Conservation (phyloP, 2,329 filamentous ascomycete species). For the Fusarium haematococcum region DNA sequence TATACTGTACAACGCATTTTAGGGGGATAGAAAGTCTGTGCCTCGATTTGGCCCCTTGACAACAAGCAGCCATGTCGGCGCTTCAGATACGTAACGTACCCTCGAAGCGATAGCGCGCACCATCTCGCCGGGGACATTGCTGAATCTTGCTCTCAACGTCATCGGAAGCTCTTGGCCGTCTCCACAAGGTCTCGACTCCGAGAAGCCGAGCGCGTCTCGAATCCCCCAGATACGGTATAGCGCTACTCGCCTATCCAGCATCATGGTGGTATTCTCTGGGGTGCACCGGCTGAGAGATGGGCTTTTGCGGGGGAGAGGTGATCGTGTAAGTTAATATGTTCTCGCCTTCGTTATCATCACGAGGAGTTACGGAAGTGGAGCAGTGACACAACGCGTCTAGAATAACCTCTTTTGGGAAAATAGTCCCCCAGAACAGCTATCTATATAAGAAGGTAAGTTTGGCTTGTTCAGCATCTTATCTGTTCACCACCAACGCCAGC, state of each 20-base stretch:
- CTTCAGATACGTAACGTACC: background rate
- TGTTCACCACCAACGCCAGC: background rate
- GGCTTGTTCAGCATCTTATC: background rate
- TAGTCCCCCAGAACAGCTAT: background rate
- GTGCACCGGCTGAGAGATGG: background rate
- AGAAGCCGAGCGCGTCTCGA: background rate
- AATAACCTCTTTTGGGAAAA: background rate
- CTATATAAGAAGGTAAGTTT: background rate
- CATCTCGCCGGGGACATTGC: background rate
- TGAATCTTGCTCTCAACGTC: background rate
- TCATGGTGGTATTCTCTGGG: background rate
- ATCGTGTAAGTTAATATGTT: background rate
- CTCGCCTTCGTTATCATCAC: background rate
- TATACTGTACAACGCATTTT: background rate
- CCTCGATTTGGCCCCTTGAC: background rate
- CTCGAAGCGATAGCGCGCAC: background rate
- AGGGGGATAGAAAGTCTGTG: background rate
- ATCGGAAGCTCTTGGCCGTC: background rate
- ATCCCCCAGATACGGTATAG: slow-evolving; percentile 6
- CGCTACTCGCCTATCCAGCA: background rate
- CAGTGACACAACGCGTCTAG: background rate
- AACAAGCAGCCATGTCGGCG: background rate
- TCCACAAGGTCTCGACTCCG: background rate
- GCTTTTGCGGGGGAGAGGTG: background rate
- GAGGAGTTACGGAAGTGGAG: background rate